Conservation (phyloP, 495 filamentous ascomycete species). For the Penicillium argentinense region DNA sequence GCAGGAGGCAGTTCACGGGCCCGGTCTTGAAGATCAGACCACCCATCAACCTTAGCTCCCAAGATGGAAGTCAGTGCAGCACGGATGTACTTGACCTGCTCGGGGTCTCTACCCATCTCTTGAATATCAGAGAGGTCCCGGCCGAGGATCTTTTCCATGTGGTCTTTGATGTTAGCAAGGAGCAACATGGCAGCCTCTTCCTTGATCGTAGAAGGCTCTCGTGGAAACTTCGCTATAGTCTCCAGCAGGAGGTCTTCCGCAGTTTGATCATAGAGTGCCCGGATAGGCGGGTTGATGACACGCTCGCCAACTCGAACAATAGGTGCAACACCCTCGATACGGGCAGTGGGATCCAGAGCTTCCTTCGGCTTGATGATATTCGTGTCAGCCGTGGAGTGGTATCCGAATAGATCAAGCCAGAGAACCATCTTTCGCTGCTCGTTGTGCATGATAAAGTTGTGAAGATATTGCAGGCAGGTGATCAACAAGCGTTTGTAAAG, state of each 20-base stretch:
- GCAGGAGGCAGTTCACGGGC: conserved; percentile 43
- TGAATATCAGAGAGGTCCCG: conserved; percentile 47
- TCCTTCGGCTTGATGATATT: conserved; percentile 51
- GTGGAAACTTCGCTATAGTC: conserved; percentile 48
- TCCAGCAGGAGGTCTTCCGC: conserved; percentile 48
- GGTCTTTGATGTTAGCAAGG: conserved; percentile 50
- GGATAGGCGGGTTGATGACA: conserved; percentile 45
- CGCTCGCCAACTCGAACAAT: conserved; percentile 47
- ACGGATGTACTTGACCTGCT: conserved; percentile 49
- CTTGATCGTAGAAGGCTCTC: conserved; percentile 49
- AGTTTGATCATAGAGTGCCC: conserved; percentile 48
- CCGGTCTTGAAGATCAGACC: conserved; percentile 46
- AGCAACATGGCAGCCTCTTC: conserved; percentile 52
- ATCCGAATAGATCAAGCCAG: conserved; percentile 83
- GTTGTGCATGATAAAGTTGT: conserved; percentile 90
- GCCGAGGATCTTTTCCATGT: conserved; percentile 51
- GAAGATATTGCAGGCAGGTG: conserved; percentile 83
- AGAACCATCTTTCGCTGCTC: conserved; percentile 88
- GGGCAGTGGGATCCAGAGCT: conserved; percentile 38
- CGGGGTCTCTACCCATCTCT: conserved; percentile 50
- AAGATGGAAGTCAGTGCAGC: conserved; percentile 47
- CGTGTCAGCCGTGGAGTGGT: conserved; percentile 53
- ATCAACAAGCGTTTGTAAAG: conserved; percentile 84
- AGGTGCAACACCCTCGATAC: conserved; percentile 43
- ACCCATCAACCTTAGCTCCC: conserved; percentile 49